These are phyloP conservation scores for Solanum corneliomulleri DNA, from an alignment of 257 asterid genomes.

Conservation along the genomic window DNA sequence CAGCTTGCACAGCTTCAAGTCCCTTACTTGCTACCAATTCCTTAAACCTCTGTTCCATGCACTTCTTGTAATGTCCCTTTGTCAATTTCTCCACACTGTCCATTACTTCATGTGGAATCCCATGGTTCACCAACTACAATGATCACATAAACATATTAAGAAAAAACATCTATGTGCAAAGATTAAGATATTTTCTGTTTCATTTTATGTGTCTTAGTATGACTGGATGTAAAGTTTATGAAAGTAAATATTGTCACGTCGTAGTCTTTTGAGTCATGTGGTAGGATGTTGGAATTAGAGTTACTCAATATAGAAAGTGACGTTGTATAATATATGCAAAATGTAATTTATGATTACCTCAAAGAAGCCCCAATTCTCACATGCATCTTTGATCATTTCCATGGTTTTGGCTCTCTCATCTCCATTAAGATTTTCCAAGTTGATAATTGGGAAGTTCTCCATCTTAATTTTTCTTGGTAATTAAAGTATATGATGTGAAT, in stretches of 20 bases:
- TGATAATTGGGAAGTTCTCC: constrained; percentile 10
- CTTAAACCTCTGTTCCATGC: constrained; percentile 35
- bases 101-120: constrained; percentile 44
- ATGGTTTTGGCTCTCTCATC: not conserved
- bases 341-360: constrained; percentile 2
- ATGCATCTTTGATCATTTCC: constrained; percentile 4
- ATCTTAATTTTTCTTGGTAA: not conserved
- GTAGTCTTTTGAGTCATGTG: not conserved
- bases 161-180: not conserved
- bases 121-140: constrained; percentile 50
- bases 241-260: not conserved
- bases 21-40: constrained; percentile 28
- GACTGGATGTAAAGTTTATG: not conserved
- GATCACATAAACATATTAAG: not conserved
- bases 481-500: not conserved
- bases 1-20: constrained; percentile 16
- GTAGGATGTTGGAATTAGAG: not conserved
- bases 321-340: not conserved
- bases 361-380: constrained; percentile 22
- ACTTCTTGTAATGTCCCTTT: constrained; percentile 45
- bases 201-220: not conserved
- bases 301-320: not conserved
- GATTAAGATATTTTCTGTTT: not conserved
- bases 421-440: constrained; percentile 5
- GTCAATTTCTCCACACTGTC: constrained; percentile 49